phyloP scores from a whole-genome alignment of 805 yeast species.

The Candida pseudofarinosa region DNA sequence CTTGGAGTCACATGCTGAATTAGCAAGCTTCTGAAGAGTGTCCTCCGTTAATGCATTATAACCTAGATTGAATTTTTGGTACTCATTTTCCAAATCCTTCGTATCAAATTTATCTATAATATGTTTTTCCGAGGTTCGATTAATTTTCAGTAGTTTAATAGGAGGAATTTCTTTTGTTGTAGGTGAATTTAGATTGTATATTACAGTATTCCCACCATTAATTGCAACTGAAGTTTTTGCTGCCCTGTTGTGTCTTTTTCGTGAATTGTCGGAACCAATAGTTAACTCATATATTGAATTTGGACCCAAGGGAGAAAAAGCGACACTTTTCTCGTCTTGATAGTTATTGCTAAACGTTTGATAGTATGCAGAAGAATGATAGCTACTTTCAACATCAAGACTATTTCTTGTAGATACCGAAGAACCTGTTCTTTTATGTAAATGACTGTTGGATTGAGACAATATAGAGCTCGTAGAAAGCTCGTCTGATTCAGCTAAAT shows the following conservation, averaged over 20 bases:
- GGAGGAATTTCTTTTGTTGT: constrained; percentile 83
- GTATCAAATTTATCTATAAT: constrained; percentile 19
- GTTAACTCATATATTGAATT: constrained; percentile 78
- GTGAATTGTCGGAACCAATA: constrained; percentile 51
- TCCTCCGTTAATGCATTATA: constrained; percentile 36
- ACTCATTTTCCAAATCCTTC: constrained; percentile 20
- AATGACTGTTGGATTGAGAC: constrained; percentile 10
- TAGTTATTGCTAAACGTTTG: constrained; percentile 15
- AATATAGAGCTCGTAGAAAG: constrained; percentile 13
- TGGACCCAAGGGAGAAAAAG: constrained; percentile 58
- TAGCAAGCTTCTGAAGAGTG: constrained; percentile 25
- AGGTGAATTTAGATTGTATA: constrained; percentile 54
- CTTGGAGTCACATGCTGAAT: constrained; percentile 1
- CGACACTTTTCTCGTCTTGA: constrained; percentile 13
- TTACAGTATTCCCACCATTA: constrained; percentile 42
- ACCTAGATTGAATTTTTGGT: constrained; percentile 33
- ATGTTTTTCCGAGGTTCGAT: constrained; percentile 18
- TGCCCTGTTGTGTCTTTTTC: constrained; percentile 30
- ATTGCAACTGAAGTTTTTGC: constrained; percentile 31
- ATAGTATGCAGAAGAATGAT: constrained; percentile 24
- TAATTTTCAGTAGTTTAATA: constrained; percentile 47
- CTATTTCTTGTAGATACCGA: constrained; percentile 21
- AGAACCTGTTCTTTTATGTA: constrained; percentile 11
- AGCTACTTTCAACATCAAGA: constrained; percentile 28
- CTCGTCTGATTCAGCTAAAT: constrained; percentile 23